Base-by-base conservation (phyloP, 176 grass and related monocot species). In the Avena eriantha region DNA sequence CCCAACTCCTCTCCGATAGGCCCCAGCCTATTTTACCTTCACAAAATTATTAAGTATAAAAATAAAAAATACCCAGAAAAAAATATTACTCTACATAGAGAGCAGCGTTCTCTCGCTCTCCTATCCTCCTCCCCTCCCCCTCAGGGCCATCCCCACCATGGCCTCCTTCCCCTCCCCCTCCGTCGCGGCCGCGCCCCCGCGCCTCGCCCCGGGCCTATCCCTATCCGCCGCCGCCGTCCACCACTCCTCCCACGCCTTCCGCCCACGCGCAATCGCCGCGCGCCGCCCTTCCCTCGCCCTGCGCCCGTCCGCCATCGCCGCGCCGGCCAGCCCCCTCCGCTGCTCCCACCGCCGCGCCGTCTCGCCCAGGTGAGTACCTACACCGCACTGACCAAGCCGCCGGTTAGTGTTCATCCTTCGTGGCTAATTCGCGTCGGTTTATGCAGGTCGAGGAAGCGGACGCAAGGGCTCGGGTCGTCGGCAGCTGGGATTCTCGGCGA, bases 81-180 rank as follows among this genome's bases (percentile, higher is more conserved):
- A 15, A 4, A 15, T 35, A 22, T 1, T n/a, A 45, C 4, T 39
- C 60, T 7, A 31, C 7, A 63, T 3, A 60, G 68, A 54, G 68
- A 23, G 71, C 82, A 64, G 57, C 48, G 17, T 24, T 41, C 46
- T 51, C 46, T 82, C 86, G 79, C 59, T 78, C 67, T 83, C 85
- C 81, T 91, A 91, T 91, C 89, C 83, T 49, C 14, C 53, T 22
- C 63, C 63, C 9, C 49, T 10, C 14, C 39, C 61, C 45, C n/a
- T n/a, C n/a, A n/a, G 50, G 88, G 84, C 74, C 84, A 64, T 75
- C 68, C 68, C 24, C 73, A 71, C 50, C 24, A 87, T 91, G 90
- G 85, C 86, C 66, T 91, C 90, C 59, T 74, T 82, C 85, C 85
- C 68, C 29, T 74, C 50, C 81, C 81, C 89, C 50, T 81, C 85